Evolutionary conservation across 148 eudicot species (phyloP), one percentile per base, ranked within the genome.

Genomic region (Dysphania ambrosioides): DNA sequence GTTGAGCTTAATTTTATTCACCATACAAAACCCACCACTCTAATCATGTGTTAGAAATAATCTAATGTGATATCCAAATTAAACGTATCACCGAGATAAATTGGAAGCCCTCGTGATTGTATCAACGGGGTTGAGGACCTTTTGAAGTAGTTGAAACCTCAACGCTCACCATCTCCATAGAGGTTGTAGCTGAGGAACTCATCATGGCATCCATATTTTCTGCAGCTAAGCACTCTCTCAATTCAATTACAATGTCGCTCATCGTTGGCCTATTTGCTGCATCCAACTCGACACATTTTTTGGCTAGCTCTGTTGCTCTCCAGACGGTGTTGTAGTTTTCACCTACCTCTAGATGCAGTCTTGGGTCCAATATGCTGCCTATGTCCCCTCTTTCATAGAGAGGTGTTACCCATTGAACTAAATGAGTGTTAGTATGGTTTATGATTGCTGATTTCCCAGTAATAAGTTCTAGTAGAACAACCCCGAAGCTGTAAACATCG

Each of bases 401-500:
- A 12, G 82, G 74, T 38, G 30, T 68, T 27, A 82, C 85, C 85
- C 79, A 79, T 56, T 79, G 71, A 35, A 79, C 80, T 59, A 81
- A 38, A 56, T 36, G 15, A 6, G 47, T 66, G 35, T 34, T 24
- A 9, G 24, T 53, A 53, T 10, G 51, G 26, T n/a, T 68, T 42
- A 77, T 31, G 30, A 79, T 27, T 53, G 76, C 76, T 8, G 21
- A 55, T 67, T 51, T 49, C 16, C 86, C 84, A 19, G 86, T 83
- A 64, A 83, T 80, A 11, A 83, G 82, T 70, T 78, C 82, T 40
- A 83, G 44, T 47, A 83, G 44, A 16, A 83, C 82, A 10, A 80
- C 72, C 21, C 84, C 86, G 21, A 78, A 83, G 32, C 82, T 78
- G 49, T 81, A 78, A 16, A 80, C 83, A 16, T 83, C 86, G 23